Conservation (phyloP, 345 rosid species). For the Dimocarpus longan region DNA sequence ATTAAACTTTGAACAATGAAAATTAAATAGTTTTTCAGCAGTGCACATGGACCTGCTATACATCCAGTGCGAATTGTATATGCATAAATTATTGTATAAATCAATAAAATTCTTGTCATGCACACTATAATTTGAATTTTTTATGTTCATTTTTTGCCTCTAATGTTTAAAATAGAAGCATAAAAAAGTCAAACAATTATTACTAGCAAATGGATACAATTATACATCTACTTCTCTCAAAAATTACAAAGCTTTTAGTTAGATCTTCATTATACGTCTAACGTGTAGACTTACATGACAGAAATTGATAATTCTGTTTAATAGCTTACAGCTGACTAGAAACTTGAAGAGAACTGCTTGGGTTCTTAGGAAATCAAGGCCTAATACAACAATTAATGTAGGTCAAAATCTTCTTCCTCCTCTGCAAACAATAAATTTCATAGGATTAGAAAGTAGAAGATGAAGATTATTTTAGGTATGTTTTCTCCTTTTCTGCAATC, state of each 20-base stretch:
- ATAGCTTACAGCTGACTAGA: not conserved
- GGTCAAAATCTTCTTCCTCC: constrained; percentile 71
- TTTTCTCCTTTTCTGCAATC: too few species aligned
- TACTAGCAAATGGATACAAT: not conserved
- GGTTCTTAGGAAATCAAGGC: constrained; percentile 40
- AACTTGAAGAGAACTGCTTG: constrained; percentile 8
- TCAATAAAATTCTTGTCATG: not conserved
- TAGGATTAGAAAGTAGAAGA: constrained; percentile 22
- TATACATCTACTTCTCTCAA: constrained; percentile 9
- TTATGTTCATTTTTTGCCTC: not conserved
- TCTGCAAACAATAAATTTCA: constrained; percentile 54
- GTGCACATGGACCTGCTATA: not conserved
- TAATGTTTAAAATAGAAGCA: too few species aligned
- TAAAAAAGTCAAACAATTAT: too few species aligned
- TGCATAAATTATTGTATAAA: not conserved
- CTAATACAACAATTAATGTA: constrained; percentile 80
- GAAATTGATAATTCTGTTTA: not conserved
- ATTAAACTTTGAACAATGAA: not conserved
- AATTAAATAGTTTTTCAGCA: not conserved
- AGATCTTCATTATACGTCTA: not conserved
- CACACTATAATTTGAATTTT: not conserved
- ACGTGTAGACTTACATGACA: too few species aligned
- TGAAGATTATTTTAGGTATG: not conserved
- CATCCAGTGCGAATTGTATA: not conserved
- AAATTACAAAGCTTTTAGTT: constrained; percentile 20